phyloP scores from a whole-genome alignment of 2,329 filamentous ascomycete species.

The Arthrinium phaeospermum region DNA sequence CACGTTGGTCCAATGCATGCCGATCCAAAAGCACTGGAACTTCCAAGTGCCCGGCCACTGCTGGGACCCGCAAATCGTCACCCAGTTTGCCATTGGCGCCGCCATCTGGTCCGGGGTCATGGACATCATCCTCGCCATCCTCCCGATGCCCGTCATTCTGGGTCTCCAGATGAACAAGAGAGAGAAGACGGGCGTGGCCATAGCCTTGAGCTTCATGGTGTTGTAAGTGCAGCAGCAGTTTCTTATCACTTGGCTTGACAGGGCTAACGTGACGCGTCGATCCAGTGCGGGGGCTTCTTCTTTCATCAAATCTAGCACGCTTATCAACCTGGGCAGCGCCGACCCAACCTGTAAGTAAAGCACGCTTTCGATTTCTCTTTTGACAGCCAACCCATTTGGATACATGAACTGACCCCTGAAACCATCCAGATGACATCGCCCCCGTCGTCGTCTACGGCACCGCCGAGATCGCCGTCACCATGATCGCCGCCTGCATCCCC shows the following conservation, averaged over 20 bases:
- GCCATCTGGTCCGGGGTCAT: slow-evolving; percentile 33
- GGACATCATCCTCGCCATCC: slow-evolving; percentile 36
- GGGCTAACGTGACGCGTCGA: not conserved
- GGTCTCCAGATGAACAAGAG: slow-evolving; percentile 37
- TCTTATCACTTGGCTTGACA: not conserved
- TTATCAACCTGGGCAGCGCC: slow-evolving; percentile 26
- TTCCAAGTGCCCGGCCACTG: slow-evolving; percentile 23
- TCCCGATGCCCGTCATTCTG: slow-evolving; percentile 39
- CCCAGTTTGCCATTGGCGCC: slow-evolving; percentile 25
- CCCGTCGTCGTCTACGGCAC: slow-evolving; percentile 37
- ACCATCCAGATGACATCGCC: slow-evolving; percentile 26
- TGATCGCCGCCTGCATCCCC: slow-evolving; percentile 40
- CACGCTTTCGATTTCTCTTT: not conserved
- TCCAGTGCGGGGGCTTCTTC: slow-evolving; percentile 32
- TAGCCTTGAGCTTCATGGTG: slow-evolving; percentile 38
- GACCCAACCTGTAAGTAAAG: slow-evolving; percentile 27
- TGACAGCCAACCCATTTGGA: not conserved
- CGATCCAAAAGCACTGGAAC: slow-evolving; percentile 24
- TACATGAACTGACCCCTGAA: not conserved
- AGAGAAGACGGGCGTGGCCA: slow-evolving; percentile 37
- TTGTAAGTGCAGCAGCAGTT: slow-evolving; percentile 28
- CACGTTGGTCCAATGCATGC: slow-evolving; percentile 30
- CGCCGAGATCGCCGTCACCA: slow-evolving; percentile 35
- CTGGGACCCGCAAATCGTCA: slow-evolving; percentile 21
- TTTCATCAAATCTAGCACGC: slow-evolving; percentile 32